Base-by-base conservation (phyloP, 2,329 filamentous ascomycete species). In the Chaetomium strumarium region DNA sequence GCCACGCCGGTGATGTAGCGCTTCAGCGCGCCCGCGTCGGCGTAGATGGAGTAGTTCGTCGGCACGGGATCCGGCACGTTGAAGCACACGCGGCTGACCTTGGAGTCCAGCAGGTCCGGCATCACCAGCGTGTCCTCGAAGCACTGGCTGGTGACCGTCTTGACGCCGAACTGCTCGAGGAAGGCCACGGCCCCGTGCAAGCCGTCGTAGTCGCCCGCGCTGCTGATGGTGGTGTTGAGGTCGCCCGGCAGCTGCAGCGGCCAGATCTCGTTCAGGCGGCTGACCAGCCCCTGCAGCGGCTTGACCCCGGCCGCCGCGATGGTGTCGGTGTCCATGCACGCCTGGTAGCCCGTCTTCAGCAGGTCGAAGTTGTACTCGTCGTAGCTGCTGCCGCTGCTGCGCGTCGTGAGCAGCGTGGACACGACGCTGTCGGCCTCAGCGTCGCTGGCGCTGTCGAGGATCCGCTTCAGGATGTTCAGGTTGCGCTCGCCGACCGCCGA, bases 341-440 rank as follows among this genome's bases (percentile, higher is more conserved):
- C 78, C 55, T 80, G 69, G 61, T 88, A 89, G 0, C 76, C 79
- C 42, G 75, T 68, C 64, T 85, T 79, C 62, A 89, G 70, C 66
- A 85, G 84, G 55, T 79, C 68, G 62, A 88, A 88, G 63, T 86
- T 89, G 30, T 77, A 67, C 61, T 80, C 72, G 52, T 85, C 81
- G 1, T 72, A 69, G 3, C 16, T 51, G 24, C 31, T 47, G 31
- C 46, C 69, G 3, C 16, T 51, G 24, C 31, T 47, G 31, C 46
- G 44, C 8, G 44, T 13, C 9, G 24, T 34, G 7, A 56, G 50
- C 1, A 42, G n/a, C n/a, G 41, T 48, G 0, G 55, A 50, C 4
- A 45, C 43, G 45, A 53, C 34, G 2, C 49, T 46, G 12, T 42
- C 34, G 2, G 58, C 57, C n/a, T 57, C 19, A 3, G 45, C 31